Evolutionary conservation across 768 basidiomycete species (phyloP).

Genomic region (Mycena rosella): DNA sequence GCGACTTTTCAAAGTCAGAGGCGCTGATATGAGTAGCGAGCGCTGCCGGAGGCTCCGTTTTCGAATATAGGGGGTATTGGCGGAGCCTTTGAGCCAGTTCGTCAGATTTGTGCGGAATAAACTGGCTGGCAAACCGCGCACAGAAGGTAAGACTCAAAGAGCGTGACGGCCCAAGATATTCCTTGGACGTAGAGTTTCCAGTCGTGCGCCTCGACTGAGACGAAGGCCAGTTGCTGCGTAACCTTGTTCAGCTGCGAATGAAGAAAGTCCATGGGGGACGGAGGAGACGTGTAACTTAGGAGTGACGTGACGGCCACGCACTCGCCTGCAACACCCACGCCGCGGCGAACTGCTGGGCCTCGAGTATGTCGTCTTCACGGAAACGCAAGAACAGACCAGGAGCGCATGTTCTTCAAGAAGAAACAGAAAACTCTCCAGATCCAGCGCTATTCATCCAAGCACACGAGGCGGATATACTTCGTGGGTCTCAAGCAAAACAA

Average conservation of each 20-base stretch:
- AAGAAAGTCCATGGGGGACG: slow-evolving; percentile 67
- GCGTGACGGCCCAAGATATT: slow-evolving; percentile 81
- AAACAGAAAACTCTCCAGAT: slow-evolving; percentile 38
- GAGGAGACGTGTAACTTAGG: slow-evolving; percentile 1
- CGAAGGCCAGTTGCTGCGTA: slow-evolving; percentile 76
- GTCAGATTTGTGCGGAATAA: not conserved
- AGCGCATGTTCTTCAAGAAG: not conserved
- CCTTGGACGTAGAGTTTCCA: slow-evolving; percentile 87
- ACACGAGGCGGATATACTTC: slow-evolving; percentile 80
- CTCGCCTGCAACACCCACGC: no score
- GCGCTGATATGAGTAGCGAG: slow-evolving; percentile 76
- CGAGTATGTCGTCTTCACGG: slow-evolving; percentile 20
- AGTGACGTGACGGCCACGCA: no score
- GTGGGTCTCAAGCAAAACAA: slow-evolving; percentile 59
- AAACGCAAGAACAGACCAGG: slow-evolving; percentile 33
- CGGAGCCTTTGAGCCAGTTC: slow-evolving; percentile 56
- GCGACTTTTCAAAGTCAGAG: slow-evolving; percentile 88
- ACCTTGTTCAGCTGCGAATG: slow-evolving; percentile 68
- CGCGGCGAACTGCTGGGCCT: no score
- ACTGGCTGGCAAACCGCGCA: slow-evolving; percentile 55
- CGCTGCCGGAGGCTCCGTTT: slow-evolving; percentile 75
- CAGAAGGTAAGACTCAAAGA: slow-evolving; percentile 91
- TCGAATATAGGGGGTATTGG: slow-evolving; percentile 89
- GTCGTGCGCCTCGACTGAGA: slow-evolving; percentile 77
- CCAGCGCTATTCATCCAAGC: slow-evolving; percentile 70